Evolutionary conservation across 2,329 filamentous ascomycete species (phyloP), one percentile per base, ranked within the genome.

Genomic region (Monosporascus sp.): DNA sequence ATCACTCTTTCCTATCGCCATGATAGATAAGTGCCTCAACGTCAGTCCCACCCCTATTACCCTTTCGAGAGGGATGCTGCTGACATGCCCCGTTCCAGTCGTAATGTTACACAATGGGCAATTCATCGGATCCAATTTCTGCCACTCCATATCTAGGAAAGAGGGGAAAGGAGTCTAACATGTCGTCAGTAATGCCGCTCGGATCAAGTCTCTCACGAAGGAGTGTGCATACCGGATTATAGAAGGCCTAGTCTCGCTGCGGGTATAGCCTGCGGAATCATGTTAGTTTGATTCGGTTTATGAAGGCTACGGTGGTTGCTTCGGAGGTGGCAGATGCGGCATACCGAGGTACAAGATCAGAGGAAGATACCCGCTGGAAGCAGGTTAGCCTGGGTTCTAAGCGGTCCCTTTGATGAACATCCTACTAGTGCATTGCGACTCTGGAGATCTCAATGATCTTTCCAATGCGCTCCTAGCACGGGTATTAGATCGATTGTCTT

Each of bases 311-410:
- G 40, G 11, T 45, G 17, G 20, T 27, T 31, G 51, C 56, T 16
- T 46, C 9, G 16, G 46, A 51, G 8, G 51, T 51, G 27, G 49
- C 43, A 51, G 55, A 59, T 48, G 59, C 36, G 55, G 55, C 75
- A 67, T 86, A 94, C 90, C 94, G 66, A 99, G 87, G 75, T 97
- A 99, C 73, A 99, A 83, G 71, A 99, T 95, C 73, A 99, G 76
- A 65, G 94, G 94, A 55, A 99, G 84, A 75, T 97, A 99, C 72
- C 94, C 94, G 80, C 91, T 95, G 65, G 50, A 27, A 51, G 45
- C 31, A 51, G 49, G 67, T 81, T 61, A 80, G 73, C 9, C 17
- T 14, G 8, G n/a, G 22, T 22, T 19, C 19, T 17, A n/a, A 17
- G 8, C 37, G 31, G 31, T 1, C 31, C 31, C 4, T 34, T 34